phyloP scores from a whole-genome alignment of 441 rosid genomes.

The Theobroma grandiflorum region DNA sequence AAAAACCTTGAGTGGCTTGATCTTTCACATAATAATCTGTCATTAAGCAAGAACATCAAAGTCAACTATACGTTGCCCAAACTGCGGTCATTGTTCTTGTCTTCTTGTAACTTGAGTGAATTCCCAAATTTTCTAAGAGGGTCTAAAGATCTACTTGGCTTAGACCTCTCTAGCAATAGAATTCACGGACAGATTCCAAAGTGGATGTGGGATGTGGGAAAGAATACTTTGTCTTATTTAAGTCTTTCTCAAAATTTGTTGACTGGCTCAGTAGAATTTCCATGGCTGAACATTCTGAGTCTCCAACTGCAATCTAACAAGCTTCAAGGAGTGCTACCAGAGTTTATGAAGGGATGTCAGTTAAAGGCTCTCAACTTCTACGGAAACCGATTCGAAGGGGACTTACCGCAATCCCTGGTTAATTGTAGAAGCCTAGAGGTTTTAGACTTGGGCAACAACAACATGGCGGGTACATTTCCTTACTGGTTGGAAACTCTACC shows the following conservation, averaged over 20 bases:
- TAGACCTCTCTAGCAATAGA: slow-evolving; percentile 30
- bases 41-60: background rate
- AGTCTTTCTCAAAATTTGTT: slow-evolving; percentile 29
- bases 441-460: slow-evolving; percentile 30
- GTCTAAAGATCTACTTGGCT: background rate
- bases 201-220: background rate
- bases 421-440: slow-evolving; percentile 29
- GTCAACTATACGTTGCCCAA: background rate
- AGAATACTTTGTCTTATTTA: background rate
- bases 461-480: slow-evolving; percentile 28
- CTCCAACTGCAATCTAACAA: slow-evolving; percentile 29
- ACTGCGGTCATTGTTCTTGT: background rate
- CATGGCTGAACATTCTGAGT: slow-evolving; percentile 11
- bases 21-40: slow-evolving; percentile 9
- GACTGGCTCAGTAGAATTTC: slow-evolving; percentile 14
- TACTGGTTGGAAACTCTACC: background rate
- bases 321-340: slow-evolving; percentile 23
- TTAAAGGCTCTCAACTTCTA: slow-evolving; percentile 27
- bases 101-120: slow-evolving; percentile 29
- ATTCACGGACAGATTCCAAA: slow-evolving; percentile 22
- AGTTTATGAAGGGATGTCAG: background rate
- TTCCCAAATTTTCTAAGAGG: slow-evolving; percentile 29
- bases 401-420: slow-evolving; percentile 23
- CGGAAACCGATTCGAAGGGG: slow-evolving; percentile 29
- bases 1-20: background rate